Evolutionary conservation across 2,329 filamentous ascomycete species (phyloP), one percentile per base, ranked within the genome.

Genomic region (Neofusicoccum kwambonambiense): DNA sequence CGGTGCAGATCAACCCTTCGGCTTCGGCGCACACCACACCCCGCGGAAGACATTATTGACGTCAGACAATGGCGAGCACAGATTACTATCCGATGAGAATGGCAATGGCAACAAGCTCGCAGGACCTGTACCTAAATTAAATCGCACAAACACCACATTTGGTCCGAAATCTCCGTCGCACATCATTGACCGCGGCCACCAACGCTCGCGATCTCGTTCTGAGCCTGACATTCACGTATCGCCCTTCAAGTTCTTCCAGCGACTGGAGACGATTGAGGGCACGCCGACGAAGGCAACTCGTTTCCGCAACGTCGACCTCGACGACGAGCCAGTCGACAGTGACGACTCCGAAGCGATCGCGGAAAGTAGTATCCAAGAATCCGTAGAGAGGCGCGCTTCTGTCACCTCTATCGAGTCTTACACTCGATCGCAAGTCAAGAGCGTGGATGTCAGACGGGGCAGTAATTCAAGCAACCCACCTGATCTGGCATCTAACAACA

Each of bases 361-460:
- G n/a, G 61, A 54, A 3, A 56, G 61, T 15, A 50, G 56, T 39
- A 35, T 51, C 19, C 68, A n/a, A 15, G 56, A 60, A 19, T 47
- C 56, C 15, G 42, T 37, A 37, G 56, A 47, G 31, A 74, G 73
- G 27, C 70, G 75, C 44, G 76, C 75, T 5, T 77, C 75, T 17
- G 60, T 72, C 17, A 69, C 74, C 1, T 75, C 71, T 8, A 74
- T 78, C 39, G 75, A 74, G 49, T 68, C 67, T 7, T 71, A 71
- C 58, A 67, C 74, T n/a, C 72, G 74, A 41, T 68, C 69, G 19
- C 60, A 69, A 67, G 64, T 68, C 31, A 70, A 67, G 61, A 75
- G 70, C 50, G 71, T 78, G 37, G 69, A 74, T 49, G 65, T 76
- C 15, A 52, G 61, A 12, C 61, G 49, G 15, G 39, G 15, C 37